Evolutionary conservation across 345 rosid species (phyloP), one percentile per base, ranked within the genome.

Genomic region (Eucalyptus victrix): DNA sequence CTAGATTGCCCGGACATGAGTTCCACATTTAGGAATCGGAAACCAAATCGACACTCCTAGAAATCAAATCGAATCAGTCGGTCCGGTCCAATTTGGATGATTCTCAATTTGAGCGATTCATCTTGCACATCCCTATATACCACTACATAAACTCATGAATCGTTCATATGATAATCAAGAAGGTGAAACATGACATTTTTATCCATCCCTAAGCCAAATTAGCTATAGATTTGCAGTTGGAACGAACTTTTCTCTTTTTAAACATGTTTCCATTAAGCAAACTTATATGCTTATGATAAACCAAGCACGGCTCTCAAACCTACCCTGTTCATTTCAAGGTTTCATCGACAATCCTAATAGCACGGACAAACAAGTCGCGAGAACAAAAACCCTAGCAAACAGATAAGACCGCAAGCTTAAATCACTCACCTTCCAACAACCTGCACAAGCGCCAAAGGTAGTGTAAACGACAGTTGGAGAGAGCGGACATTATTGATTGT

Each of bases 351-450:
- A 32, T 32, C 80, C 4, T 65, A n/a, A 67, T 17, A 17, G 37
- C 80, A 32, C 40, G 18, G 37, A 17, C 80, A 67, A 67, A 67
- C 80, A 17, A 67, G 5, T 67, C 9, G 1, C 1, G 40, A 32
- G 23, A 32, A 67, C 40, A 17, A 1, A 2, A 67, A 17, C 80
- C 97, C 98, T 94, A 93, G 93, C 93, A 96, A 85, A 96, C 95
- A 90, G 90, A 90, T 87, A 67, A 4, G 80, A 67, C 96, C 98
- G 51, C 94, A 93, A 89, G 95, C 98, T 49, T 96, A 62, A 62
- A 6, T 14, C 69, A 28, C 34, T 13, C 32, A 30, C 34, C 69
- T 62, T 62, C 34, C 34, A 62, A 30, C 32, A 62, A 28, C 34
- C 16, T 60, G 34, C 69, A 2, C 69, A 62, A 13, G 34, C 69